Conservation (phyloP, 2,329 filamentous ascomycete genomes). For the Colletotrichum euphorbiae region DNA sequence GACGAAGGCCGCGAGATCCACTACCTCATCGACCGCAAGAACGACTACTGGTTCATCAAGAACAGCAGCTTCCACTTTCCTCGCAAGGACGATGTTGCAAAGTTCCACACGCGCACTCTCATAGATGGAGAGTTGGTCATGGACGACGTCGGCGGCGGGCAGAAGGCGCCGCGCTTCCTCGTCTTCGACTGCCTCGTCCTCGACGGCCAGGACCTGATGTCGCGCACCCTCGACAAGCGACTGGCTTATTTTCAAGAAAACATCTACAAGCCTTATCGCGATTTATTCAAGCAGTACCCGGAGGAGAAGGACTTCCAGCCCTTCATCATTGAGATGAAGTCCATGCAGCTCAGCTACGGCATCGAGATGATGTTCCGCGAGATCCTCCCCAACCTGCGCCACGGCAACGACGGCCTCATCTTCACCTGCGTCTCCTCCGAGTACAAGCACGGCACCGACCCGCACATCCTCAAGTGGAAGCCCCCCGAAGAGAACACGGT, state of each 20-base stretch:
- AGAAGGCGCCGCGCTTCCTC: conserved; percentile 80
- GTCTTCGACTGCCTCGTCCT: conserved; percentile 94
- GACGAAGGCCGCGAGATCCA: conserved; percentile 77
- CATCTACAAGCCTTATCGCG: conserved; percentile 77
- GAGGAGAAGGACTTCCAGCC: conserved; percentile 76
- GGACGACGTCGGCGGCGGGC: conserved; percentile 78
- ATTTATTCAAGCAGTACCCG: conserved; percentile 73
- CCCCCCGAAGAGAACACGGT: conserved; percentile 94
- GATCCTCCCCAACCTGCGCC: conserved; percentile 83
- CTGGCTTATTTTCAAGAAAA: conserved; percentile 86
- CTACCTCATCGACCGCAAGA: conserved; percentile 97
- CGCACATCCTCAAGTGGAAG: conserved; percentile 98
- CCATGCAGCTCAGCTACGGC: conserved; percentile 89
- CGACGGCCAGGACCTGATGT: conserved; percentile 80
- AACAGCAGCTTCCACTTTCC: conserved; percentile 83
- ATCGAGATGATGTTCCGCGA: conserved; percentile 93
- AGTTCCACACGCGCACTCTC: conserved; percentile 83
- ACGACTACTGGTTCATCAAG: conserved; percentile 92
- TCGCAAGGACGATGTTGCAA: conserved; percentile 69
- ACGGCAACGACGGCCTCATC: conserved; percentile 96
- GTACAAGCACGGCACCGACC: conserved; percentile 92
- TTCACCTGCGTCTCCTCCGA: conserved; percentile 93
- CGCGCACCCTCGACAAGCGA: conserved; percentile 86
- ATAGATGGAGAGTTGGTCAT: conserved; percentile 94
- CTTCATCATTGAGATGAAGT: conserved; percentile 88